These are phyloP conservation scores for Diaporthe humulicola DNA, from an alignment of 2,329 filamentous ascomycete genomes.

Conservation along the genomic window DNA sequence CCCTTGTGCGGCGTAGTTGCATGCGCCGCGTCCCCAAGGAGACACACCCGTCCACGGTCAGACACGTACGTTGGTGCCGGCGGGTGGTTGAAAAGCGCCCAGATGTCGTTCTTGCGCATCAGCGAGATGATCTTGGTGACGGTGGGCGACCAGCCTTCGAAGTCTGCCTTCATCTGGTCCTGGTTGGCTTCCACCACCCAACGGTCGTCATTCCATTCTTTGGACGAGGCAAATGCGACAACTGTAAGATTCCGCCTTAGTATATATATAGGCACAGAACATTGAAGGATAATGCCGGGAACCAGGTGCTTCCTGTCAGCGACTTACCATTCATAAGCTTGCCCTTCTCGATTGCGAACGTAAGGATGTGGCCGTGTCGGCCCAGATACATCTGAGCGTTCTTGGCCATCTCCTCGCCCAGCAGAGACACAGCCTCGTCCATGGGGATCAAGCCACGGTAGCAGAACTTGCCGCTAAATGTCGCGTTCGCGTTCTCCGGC, in stretches of 20 bases:
- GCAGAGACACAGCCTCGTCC: constrained; percentile 61
- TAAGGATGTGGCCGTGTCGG: constrained; percentile 37
- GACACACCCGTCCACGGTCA: constrained; percentile 40
- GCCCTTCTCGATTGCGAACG: constrained; percentile 36
- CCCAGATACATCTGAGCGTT: constrained; percentile 45
- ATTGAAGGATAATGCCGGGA: fast-evolving
- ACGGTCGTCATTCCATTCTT: constrained; percentile 35
- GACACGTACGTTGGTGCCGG: constrained; percentile 56
- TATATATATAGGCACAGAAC: too few species aligned
- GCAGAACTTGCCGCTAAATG: constrained; percentile 68
- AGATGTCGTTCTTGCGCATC: constrained; percentile 50
- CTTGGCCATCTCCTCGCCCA: constrained; percentile 57
- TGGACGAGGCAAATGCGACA: constrained; percentile 46
- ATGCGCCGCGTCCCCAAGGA: constrained; percentile 41
- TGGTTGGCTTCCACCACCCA: constrained; percentile 38
- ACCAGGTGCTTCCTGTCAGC: constrained; percentile 42
- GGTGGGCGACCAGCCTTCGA: constrained; percentile 50
- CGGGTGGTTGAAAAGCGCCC: constrained; percentile 60
- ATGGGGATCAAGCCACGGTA: constrained; percentile 68
- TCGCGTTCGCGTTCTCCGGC: constrained; percentile 54
- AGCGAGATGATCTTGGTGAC: constrained; percentile 49
- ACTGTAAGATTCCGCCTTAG: constrained; percentile 58
- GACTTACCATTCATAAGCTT: constrained; percentile 41
- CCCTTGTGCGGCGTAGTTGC: constrained; percentile 45
- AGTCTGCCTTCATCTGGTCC: constrained; percentile 44